Percentiles rank a stretch among this genome's conserved stretches.
Conservation (phyloP, 306 rosid species). For the Fragaria nilgerrensis region DNA sequence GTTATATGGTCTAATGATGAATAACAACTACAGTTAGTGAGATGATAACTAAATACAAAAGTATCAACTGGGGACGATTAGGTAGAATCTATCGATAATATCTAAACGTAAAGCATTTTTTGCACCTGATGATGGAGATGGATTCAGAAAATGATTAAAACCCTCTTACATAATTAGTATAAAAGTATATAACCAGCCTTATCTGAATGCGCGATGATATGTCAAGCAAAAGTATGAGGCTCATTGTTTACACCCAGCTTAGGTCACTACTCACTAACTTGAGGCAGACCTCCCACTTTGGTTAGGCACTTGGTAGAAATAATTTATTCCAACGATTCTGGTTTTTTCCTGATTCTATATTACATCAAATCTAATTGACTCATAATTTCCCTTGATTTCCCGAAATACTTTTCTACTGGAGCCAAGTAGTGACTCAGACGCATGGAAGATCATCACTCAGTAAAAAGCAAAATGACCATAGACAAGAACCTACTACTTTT, state of each 20-base stretch:
- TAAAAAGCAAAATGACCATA: neutral
- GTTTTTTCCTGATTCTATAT: neutral
- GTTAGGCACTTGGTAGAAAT: neutral
- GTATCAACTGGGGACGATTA: neutral
- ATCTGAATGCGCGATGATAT: conserved; percentile 1
- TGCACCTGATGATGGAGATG: neutral
- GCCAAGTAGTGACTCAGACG: neutral
- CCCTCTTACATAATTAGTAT: neutral
- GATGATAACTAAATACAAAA: neutral
- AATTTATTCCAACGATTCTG: neutral
- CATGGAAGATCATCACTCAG: neutral
- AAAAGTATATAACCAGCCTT: neutral
- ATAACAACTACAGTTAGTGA: neutral
- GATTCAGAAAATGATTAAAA: neutral
- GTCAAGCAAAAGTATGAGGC: neutral
- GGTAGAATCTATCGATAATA: neutral
- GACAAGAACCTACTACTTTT: neutral
- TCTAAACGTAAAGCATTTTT: neutral
- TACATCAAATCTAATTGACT: neutral
- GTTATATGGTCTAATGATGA: neutral
- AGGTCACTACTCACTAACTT: conserved; percentile 7
- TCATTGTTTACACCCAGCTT: neutral
- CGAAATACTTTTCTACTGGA: neutral
- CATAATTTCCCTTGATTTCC: neutral
- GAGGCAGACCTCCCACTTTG: neutral